Percentiles rank a stretch among this genome's conserved stretches.
Conservation (phyloP, 768 basidiomycete genomes). For the Mycena galopus region DNA sequence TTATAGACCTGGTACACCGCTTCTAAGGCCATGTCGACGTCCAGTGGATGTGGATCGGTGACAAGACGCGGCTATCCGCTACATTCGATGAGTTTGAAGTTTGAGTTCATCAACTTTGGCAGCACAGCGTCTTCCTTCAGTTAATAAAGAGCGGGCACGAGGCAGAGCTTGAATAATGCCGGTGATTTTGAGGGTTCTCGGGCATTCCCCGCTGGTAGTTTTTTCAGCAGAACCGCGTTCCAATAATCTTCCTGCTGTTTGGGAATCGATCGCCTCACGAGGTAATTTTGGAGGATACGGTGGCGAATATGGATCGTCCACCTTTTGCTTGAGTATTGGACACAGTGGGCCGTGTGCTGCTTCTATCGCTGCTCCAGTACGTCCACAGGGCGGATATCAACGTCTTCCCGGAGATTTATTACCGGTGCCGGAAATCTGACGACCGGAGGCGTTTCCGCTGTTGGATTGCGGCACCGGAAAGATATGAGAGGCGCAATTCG, state of each 20-base stretch:
- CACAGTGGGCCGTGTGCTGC: not conserved
- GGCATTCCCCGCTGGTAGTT: conserved; percentile 7
- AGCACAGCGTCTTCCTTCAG: conserved; percentile 27
- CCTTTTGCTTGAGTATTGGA: not conserved
- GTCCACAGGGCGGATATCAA: conserved; percentile 33
- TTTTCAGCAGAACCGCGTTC: conserved; percentile 3
- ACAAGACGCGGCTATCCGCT: conserved; percentile 30
- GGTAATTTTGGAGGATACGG: conserved; percentile 8
- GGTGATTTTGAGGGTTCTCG: conserved; percentile 22
- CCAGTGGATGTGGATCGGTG: conserved; percentile 8
- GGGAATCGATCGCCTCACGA: conserved; percentile 19
- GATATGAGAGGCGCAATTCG: conserved; percentile 1
- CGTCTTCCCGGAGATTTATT: conserved; percentile 20
- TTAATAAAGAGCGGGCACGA: conserved; percentile 26
- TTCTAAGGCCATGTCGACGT: conserved; percentile 20
- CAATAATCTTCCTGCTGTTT: conserved; percentile 16
- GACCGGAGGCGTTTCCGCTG: conserved; percentile 35
- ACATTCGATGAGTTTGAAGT: conserved; percentile 34
- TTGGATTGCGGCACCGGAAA: conserved; percentile 30
- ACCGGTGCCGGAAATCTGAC: conserved; percentile 28
- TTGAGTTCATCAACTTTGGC: conserved; percentile 29
- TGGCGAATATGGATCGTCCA: conserved; percentile 7
- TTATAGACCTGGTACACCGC: conserved; percentile 24
- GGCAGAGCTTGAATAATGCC: conserved; percentile 26
- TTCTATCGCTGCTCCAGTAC: conserved; percentile 17